Percentiles rank a stretch among this genome's conserved stretches.
These are phyloP conservation scores for Candida nanaspora DNA, from an alignment of 805 yeast species.

Conservation along the genomic window DNA sequence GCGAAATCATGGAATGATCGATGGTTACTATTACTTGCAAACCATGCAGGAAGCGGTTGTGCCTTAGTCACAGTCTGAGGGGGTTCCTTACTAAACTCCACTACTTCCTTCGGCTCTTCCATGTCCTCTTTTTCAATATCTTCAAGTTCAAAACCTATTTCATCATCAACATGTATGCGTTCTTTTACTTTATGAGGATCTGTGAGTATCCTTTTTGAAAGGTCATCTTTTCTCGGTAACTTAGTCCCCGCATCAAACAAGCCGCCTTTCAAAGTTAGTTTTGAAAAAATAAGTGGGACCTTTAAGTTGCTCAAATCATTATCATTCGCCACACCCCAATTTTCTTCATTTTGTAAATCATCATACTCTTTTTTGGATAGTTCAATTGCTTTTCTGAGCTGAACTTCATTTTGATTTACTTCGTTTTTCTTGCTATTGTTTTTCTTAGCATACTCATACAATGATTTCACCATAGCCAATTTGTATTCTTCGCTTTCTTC, in stretches of 20 bases:
- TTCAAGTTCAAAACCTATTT: conserved; percentile 1
- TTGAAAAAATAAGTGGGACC: conserved; percentile 14
- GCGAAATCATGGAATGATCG: neutral
- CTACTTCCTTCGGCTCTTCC: neutral
- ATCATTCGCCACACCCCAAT: conserved; percentile 3
- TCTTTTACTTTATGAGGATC: too few relatives aligned
- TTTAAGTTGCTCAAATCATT: neutral
- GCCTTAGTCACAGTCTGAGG: too few relatives aligned
- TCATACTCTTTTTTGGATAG: conserved; percentile 37
- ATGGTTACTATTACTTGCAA: conserved; percentile 8
- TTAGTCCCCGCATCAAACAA: conserved; percentile 3
- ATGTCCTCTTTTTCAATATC: neutral
- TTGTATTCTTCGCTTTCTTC: conserved; percentile 10
- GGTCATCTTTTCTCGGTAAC: too few relatives aligned
- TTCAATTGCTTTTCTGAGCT: conserved; percentile 39
- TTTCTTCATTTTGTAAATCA: conserved; percentile 22
- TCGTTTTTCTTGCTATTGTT: conserved; percentile 6
- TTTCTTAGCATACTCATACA: conserved; percentile 24
- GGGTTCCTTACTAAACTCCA: too few relatives aligned
- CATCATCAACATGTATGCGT: conserved; percentile 2
- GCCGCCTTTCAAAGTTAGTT: conserved; percentile 9
- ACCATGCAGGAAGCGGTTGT: conserved; percentile 28
- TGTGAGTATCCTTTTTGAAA: too few relatives aligned
- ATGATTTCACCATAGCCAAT: conserved; percentile 22
- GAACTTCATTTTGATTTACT: conserved; percentile 13